phyloP scores from a whole-genome alignment of 2,329 filamentous ascomycete genomes.

The Fusarium decemcellulare region DNA sequence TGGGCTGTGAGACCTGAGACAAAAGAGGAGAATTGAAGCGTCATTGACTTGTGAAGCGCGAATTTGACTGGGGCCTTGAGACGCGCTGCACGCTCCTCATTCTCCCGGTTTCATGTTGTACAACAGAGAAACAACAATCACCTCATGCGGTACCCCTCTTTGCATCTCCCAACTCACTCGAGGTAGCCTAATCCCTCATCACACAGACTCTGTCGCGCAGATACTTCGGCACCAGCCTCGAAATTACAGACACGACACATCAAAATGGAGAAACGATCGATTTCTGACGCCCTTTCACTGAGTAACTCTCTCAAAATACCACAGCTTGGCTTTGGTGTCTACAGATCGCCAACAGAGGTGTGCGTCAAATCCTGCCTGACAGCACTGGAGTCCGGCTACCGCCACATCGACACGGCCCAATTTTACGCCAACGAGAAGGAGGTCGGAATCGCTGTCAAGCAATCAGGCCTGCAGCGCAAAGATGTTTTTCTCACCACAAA shows the following conservation, averaged over 20 bases:
- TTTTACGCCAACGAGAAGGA: conserved; percentile 57
- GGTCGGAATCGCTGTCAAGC: conserved; percentile 63
- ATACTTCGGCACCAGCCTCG: background rate
- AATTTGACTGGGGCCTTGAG: conserved; percentile 31
- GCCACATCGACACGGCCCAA: conserved; percentile 67
- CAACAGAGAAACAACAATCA: background rate
- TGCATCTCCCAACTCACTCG: background rate
- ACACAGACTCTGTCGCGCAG: background rate
- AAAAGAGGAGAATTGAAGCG: conserved; percentile 24
- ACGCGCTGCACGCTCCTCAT: conserved; percentile 1
- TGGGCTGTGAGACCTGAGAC: background rate
- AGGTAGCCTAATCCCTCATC: background rate
- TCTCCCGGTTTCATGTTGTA: background rate
- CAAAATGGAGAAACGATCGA: conserved; percentile 26
- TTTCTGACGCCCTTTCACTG: conserved; percentile 41
- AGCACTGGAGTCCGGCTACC: conserved; percentile 67
- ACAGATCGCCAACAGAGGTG: conserved; percentile 66
- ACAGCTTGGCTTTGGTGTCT: conserved; percentile 79
- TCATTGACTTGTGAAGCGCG: conserved; percentile 26
- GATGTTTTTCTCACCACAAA: conserved; percentile 72
- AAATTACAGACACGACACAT: background rate
- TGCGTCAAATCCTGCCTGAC: conserved; percentile 71
- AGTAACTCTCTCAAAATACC: conserved; percentile 63
- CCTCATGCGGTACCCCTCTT: conserved; percentile 26
- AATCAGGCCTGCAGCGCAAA: conserved; percentile 59